Conservation (phyloP, 2,329 filamentous ascomycete species). For the Fusarium sp. region DNA sequence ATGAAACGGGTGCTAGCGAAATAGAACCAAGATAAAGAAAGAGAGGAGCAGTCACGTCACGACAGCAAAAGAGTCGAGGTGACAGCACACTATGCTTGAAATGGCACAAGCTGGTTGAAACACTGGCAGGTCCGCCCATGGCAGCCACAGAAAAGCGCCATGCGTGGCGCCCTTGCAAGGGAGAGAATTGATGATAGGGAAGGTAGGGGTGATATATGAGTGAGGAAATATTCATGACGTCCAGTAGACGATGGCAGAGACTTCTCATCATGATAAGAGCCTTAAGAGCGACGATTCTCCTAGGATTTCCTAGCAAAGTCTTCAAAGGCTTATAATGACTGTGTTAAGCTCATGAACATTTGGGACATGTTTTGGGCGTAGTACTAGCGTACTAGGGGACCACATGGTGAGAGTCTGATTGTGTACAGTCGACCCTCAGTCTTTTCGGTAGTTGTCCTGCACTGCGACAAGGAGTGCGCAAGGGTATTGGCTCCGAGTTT, state of each 20-base stretch:
- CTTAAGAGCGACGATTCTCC: not conserved
- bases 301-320: not conserved
- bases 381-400: slow-evolving; percentile 29
- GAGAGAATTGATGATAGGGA: slow-evolving; percentile 1
- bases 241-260: not conserved
- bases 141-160: slow-evolving; percentile 30
- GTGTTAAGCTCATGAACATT: slow-evolving; percentile 9
- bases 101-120: slow-evolving; percentile 38
- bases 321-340: slow-evolving; percentile 12
- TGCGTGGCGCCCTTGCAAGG: slow-evolving; percentile 30
- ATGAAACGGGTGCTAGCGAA: not conserved
- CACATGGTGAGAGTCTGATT: slow-evolving; percentile 37
- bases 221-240: slow-evolving; percentile 12
- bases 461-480: slow-evolving; percentile 11
- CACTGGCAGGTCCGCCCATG: slow-evolving; percentile 28
- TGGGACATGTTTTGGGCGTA: slow-evolving; percentile 38
- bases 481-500: slow-evolving; percentile 6
- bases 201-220: slow-evolving; percentile 18
- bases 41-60: slow-evolving; percentile 13
- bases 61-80: slow-evolving; percentile 18
- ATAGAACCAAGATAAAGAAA: slow-evolving; percentile 8
- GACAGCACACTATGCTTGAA: slow-evolving; percentile 44
- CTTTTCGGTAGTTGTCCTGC: slow-evolving; percentile 29
- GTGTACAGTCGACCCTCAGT: slow-evolving; percentile 13
- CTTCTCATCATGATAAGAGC: slow-evolving; percentile 1